These are phyloP conservation scores for Candida germanica DNA, from an alignment of 805 yeast species.

Conservation along the genomic window DNA sequence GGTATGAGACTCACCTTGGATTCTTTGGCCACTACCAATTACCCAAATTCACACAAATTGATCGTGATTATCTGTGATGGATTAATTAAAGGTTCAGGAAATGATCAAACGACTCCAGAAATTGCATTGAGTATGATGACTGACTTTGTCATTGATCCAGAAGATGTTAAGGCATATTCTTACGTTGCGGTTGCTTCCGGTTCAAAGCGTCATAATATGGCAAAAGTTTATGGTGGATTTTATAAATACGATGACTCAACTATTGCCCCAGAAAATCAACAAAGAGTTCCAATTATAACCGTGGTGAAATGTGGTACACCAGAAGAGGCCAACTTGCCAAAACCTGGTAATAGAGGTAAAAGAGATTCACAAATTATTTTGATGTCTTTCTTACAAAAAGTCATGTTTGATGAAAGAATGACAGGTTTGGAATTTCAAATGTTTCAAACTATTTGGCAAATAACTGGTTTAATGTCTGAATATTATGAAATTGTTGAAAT, in stretches of 20 bases:
- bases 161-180: slow-evolving; percentile 76
- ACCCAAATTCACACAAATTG: slow-evolving; percentile 91
- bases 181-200: slow-evolving; percentile 97
- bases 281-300: slow-evolving; percentile 73
- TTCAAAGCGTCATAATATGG: slow-evolving; percentile 93
- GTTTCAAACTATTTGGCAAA: slow-evolving; percentile 68
- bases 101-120: slow-evolving; percentile 84
- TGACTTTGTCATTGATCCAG: slow-evolving; percentile 59
- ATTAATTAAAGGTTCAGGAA: slow-evolving; percentile 90
- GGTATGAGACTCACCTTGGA: slow-evolving; percentile 88
- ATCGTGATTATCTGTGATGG: slow-evolving; percentile 91
- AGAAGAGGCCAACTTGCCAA: slow-evolving; percentile 58
- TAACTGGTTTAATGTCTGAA: slow-evolving; percentile 83
- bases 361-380: slow-evolving; percentile 90
- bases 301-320: slow-evolving; percentile 90
- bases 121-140: slow-evolving; percentile 85
- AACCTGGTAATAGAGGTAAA: slow-evolving; percentile 93
- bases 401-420: slow-evolving; percentile 93
- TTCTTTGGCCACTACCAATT: slow-evolving; percentile 91
- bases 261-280: slow-evolving; percentile 77
- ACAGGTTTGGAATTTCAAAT: slow-evolving; percentile 82
- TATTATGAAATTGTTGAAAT: slow-evolving; percentile 78
- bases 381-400: slow-evolving; percentile 85
- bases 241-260: slow-evolving; percentile 79
- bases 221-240: slow-evolving; percentile 92